Evolutionary conservation across 2,329 filamentous ascomycete genomes (phyloP), one percentile per base, ranked within the genome.

Genomic region (Sphaerulina vaccinii): DNA sequence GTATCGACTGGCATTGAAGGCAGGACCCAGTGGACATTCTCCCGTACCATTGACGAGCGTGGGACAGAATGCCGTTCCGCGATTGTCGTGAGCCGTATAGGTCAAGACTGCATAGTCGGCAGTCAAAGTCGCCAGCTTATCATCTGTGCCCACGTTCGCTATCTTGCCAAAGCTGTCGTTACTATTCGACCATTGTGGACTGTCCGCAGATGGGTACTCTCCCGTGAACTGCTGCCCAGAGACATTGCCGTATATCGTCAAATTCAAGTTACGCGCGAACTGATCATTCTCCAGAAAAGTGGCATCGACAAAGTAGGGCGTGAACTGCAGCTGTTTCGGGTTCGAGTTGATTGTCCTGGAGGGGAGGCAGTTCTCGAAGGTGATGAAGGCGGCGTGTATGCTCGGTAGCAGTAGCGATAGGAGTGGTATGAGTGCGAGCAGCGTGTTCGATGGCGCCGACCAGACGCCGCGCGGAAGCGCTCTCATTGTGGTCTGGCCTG

Each of bases 161-260:
- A 96, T 96, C 76, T 96, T 96, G 66, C 90, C 89, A 48, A 83
- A 74, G 0, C 79, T 83, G 42, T 77, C 67, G 29, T 79, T 80
- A 1, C 76, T 65, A 65, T 93, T 75, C 2, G 61, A 68, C 88
- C 90, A 77, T 10, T 59, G 89, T 0, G 81, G 70, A 65, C 82
- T 79, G 61, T 79, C 70, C 15, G 79, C 71, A 3, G 62, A 44
- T 27, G 89, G 90, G 47, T 90, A 80, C 2, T 71, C 54, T n/a
- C 75, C 73, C 10, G 72, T 66, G 2, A 77, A 76, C 38, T 80
- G 77, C 44, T 85, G 82, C 40, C 93, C 93, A 7, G 86, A 88
- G 23, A 97, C 90, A 70, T 97, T 96, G 45, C 91, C 92, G 75
- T 90, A 97, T 40, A 96, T 80, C 1, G 84, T 93, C 49, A 96